Evolutionary conservation across 805 yeast genomes (phyloP).

Genomic region (Ogataea nonfermentans): DNA sequence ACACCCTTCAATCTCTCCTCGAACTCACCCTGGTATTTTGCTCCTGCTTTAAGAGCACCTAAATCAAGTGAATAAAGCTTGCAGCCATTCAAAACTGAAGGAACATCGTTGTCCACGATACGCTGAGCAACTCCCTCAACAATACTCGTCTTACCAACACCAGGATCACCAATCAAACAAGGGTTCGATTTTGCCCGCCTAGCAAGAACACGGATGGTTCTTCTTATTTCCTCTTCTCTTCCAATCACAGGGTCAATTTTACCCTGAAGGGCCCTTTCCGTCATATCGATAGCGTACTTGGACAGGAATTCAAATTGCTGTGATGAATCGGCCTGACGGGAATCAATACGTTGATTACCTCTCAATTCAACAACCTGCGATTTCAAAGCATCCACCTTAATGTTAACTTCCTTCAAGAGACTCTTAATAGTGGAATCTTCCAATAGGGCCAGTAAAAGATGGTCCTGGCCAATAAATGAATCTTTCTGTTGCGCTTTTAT

Average conservation of each 20-base stretch:
- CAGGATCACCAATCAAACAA: conserved; percentile 96
- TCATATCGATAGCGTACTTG: conserved; percentile 91
- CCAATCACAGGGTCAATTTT: conserved; percentile 98
- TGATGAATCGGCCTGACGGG: conserved; percentile 90
- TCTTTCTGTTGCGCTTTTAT: conserved; percentile 88
- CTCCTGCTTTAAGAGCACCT: conserved; percentile 98
- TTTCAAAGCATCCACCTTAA: conserved; percentile 70
- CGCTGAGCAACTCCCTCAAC: conserved; percentile 99
- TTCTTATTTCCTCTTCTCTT: conserved; percentile 95
- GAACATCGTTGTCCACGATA: conserved; percentile 93
- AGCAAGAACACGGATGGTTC: conserved; percentile 93
- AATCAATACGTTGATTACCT: conserved; percentile 89
- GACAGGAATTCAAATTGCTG: conserved; percentile 76
- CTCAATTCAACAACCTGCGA: conserved; percentile 77
- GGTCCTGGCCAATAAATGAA: conserved; percentile 91
- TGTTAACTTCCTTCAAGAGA: conserved; percentile 67
- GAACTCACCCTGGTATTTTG: conserved; percentile 97
- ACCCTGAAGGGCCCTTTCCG: conserved; percentile 91
- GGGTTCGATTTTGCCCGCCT: conserved; percentile 97
- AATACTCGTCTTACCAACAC: conserved; percentile 98
- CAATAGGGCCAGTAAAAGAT: conserved; percentile 76
- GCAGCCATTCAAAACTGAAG: conserved; percentile 77
- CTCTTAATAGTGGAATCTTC: conserved; percentile 72
- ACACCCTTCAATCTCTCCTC: conserved; percentile 98
- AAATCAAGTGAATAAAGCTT: conserved; percentile 84